Base-by-base conservation (phyloP, 805 yeast genomes). In the Pichia sporocuriosa region DNA sequence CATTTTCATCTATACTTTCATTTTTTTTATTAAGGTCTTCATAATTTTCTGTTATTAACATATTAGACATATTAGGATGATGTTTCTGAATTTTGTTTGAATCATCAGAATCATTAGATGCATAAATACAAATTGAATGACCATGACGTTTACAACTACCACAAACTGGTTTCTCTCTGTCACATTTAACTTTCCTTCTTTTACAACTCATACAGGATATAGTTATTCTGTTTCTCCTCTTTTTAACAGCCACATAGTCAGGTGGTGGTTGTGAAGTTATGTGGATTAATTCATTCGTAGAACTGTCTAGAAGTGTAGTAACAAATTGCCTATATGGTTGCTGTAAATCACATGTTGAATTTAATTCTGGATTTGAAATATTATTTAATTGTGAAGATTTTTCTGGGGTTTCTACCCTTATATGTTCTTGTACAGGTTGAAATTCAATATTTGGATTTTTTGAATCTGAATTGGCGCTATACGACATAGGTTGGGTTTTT, bases 171-270 rank as follows among this genome's bases (percentile, higher is more conserved):
- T 57, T 55, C 9, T 34, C 40, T 21, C 65, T 49, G 43, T 64
- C 67, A 49, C 69, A 65, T 43, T 70, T 72, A 13, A 73, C 75
- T 48, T 73, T 73, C 41, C 75, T 57, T 50, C 68, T 62, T 44
- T 75, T 64, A 51, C 79, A 73, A 33, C 66, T 48, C 38, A 55
- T 35, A 46, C 64, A 59, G 4, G 63, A 59, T 1, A 72, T 59
- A 4, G 77, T 72, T 4, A 67, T 68, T 51, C 77, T 63, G 53
- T 72, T 72, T 49, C 78, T 61, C 46, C 62, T 68, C 44, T 68
- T 55, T 40, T 48, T 45, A 11, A 24, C 28, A 3, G 37, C 39
- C 6, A 34, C 36, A 26, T 38, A 38, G 19, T 43, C 42, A 4
- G 42, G 42, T 19, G 42, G 39, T 9, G 42, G 42, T 32, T 43